Conservation (phyloP, 805 yeast genomes). For the Wickerhamiella parazyma region DNA sequence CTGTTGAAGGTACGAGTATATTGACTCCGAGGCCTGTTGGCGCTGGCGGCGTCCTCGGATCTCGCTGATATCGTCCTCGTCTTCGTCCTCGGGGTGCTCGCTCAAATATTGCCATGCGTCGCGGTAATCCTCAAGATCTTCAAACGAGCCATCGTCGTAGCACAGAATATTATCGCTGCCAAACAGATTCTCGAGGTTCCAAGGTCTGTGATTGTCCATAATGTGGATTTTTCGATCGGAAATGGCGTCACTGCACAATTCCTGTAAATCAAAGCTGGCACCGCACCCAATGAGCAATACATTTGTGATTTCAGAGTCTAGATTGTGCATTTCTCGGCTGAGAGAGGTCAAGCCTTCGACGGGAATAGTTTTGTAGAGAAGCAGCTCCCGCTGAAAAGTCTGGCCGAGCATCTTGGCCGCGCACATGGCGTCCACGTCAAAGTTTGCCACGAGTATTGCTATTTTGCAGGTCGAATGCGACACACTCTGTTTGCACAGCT, state of each 20-base stretch:
- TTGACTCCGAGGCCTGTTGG: conserved; percentile 29
- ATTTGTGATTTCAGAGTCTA: conserved; percentile 65
- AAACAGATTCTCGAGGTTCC: conserved; percentile 88
- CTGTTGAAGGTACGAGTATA: conserved; percentile 68
- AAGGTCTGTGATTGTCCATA: conserved; percentile 87
- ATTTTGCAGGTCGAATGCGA: conserved; percentile 89
- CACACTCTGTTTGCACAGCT: conserved; percentile 54
- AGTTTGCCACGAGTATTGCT: conserved; percentile 76
- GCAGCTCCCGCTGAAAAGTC: conserved; percentile 62
- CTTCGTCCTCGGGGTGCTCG: conserved; percentile 17
- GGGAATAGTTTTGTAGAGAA: conserved; percentile 81
- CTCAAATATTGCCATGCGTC: conserved; percentile 41
- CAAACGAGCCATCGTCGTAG: conserved; percentile 74
- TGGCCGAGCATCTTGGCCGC: conserved; percentile 64
- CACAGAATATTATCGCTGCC: conserved; percentile 65
- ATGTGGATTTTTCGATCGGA: conserved; percentile 49
- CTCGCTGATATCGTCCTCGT: conserved; percentile 20
- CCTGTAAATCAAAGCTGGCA: conserved; percentile 72
- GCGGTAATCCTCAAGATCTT: conserved; percentile 42
- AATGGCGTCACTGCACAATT: conserved; percentile 29
- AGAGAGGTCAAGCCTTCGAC: conserved; percentile 84
- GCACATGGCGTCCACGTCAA: conserved; percentile 84
- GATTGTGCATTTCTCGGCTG: conserved; percentile 38
- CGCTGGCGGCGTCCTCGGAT: conserved; percentile 13
- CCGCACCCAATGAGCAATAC: conserved; percentile 86